Evolutionary conservation across 1,284 basidiomycete genomes (phyloP).

Genomic region (Neolentinus lepideus): DNA sequence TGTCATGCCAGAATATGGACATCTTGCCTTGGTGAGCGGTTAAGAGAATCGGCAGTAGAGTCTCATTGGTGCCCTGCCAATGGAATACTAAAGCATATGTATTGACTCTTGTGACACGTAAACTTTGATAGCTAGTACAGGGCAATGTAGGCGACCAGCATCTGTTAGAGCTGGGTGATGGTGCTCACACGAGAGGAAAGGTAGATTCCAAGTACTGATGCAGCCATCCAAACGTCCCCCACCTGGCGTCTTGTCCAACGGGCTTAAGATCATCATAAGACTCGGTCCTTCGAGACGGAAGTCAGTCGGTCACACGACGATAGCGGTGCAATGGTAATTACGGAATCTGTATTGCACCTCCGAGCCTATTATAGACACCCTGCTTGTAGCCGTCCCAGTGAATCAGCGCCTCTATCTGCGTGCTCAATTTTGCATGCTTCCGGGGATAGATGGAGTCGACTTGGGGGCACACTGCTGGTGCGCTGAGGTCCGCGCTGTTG

Average conservation of each 20-base stretch:
- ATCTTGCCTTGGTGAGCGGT: conserved; percentile 65
- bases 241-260: conserved; percentile 35
- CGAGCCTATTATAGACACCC: not conserved
- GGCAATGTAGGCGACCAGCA: too few species aligned
- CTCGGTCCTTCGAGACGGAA: conserved; percentile 16
- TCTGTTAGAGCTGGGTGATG: not conserved
- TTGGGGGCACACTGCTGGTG: not conserved
- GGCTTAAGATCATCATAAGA: conserved; percentile 34
- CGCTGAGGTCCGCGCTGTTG: not conserved
- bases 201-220: conserved; percentile 33
- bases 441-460: not conserved
- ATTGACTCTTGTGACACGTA: conserved; percentile 50
- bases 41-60: conserved; percentile 61
- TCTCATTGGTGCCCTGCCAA: conserved; percentile 55
- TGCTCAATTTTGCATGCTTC: not conserved
- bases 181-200: conserved; percentile 24
- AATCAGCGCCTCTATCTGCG: not conserved
- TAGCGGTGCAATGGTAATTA: not conserved
- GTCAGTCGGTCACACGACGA: not conserved
- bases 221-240: conserved; percentile 33
- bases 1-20: not conserved
- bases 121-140: conserved; percentile 38
- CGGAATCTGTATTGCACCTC: not conserved
- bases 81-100: conserved; percentile 65
- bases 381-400: not conserved